A percentile compares a stretch with the other conserved stretches of the same genome.
Conservation (phyloP, 2,329 filamentous ascomycete genomes). For the Botrytis medusae region DNA sequence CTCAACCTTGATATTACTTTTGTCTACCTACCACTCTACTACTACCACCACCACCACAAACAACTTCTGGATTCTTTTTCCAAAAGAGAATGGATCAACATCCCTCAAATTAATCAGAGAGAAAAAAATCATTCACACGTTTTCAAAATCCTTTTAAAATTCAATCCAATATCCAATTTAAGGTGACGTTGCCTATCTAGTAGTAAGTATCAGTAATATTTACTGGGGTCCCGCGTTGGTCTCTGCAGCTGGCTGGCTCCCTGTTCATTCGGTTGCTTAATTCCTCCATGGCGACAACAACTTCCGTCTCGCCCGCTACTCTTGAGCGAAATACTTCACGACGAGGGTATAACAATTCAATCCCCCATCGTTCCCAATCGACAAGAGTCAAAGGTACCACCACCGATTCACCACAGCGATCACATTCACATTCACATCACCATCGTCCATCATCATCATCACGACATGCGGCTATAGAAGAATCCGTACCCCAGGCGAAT, state of each 20-base stretch:
- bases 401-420: conserved; percentile 31
- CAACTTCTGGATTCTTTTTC: not conserved
- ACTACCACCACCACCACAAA: too few relatives aligned
- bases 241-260: conserved; percentile 26
- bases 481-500: conserved; percentile 60
- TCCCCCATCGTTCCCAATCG: conserved; percentile 36
- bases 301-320: conserved; percentile 31
- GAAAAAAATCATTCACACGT: not conserved
- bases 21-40: not conserved
- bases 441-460: conserved; percentile 41
- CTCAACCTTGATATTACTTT: not conserved
- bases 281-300: conserved; percentile 32
- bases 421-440: conserved; percentile 32
- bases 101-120: not conserved
- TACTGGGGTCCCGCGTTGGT: conserved; percentile 13
- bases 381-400: conserved; percentile 30
- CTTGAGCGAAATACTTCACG: conserved; percentile 31
- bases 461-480: conserved; percentile 44
- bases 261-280: conserved; percentile 21
- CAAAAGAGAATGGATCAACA: not conserved
- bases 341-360: conserved; percentile 35
- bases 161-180: not conserved
- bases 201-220: conserved; percentile 4
- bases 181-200: conserved; percentile 13
- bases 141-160: not conserved